A percentile compares a stretch with the other conserved stretches of the same genome.
phyloP scores from a whole-genome alignment of 139 green algal genomes.

The Chlorella sp. region DNA sequence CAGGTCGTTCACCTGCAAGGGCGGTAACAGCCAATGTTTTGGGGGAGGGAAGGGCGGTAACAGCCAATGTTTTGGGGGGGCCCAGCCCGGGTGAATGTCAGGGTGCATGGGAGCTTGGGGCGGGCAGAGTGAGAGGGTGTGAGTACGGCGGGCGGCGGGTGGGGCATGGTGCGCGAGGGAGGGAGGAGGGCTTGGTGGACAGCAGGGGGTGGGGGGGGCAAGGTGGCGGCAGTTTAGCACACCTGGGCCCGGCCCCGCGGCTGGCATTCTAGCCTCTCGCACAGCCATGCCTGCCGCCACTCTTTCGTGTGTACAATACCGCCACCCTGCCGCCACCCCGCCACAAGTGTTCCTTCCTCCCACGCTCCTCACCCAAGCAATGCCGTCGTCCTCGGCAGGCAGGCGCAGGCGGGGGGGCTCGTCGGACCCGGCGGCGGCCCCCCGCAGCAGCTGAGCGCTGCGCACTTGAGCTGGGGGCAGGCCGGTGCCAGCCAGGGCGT shows the following conservation, averaged over 20 bases:
- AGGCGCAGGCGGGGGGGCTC: conserved; percentile 12
- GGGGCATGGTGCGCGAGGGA: too few relatives aligned
- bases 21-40: too few relatives aligned
- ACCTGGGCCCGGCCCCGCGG: too few relatives aligned
- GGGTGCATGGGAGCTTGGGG: too few relatives aligned
- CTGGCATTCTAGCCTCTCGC: too few relatives aligned
- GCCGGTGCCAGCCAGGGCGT: conserved; percentile 51
- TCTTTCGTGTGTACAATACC: neutral
- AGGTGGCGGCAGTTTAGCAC: neutral
- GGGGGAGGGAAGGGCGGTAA: neutral
- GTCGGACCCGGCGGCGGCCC: neutral
- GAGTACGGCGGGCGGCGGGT: too few relatives aligned
- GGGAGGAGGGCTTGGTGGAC: too few relatives aligned
- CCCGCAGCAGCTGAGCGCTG: conserved; percentile 30
- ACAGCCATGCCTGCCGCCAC: neutral
- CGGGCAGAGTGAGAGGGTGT: too few relatives aligned
- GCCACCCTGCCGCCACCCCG: neutral
- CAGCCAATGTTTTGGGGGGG: too few relatives aligned
- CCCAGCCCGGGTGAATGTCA: too few relatives aligned
- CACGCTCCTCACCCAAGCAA: conserved; percentile 6
- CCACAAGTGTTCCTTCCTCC: neutral
- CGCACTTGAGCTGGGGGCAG: conserved; percentile 47
- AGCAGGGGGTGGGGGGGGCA: neutral
- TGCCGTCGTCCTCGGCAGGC: neutral
- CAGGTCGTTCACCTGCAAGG: conserved; percentile 80